Conservation (phyloP, 129 eudicot genomes). For the Artemisia tridentata region DNA sequence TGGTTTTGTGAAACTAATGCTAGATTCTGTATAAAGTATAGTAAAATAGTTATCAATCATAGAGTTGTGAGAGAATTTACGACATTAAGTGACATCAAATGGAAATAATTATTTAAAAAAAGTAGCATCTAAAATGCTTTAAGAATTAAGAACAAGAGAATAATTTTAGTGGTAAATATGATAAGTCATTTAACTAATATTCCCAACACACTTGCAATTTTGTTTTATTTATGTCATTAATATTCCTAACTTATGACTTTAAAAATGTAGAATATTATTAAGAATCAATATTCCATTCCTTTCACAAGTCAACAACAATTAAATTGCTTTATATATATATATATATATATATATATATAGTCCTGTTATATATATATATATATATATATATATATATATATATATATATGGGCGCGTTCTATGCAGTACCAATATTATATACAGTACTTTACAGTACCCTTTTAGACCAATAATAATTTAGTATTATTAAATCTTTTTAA, state of each 20-base stretch:
- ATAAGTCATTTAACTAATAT: constrained; percentile 35
- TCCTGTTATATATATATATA: too few species aligned
- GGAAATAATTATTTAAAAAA: constrained; percentile 14
- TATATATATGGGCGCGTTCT: too few species aligned
- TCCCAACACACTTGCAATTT: constrained; percentile 33
- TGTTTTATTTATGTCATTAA: neutral
- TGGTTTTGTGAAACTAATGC: neutral
- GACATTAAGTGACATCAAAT: constrained; percentile 24
- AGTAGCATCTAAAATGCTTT: constrained; percentile 28
- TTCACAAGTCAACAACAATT: constrained; percentile 16
- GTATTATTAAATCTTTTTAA: too few species aligned
- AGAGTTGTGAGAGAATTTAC: constrained; percentile 16
- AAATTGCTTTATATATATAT: neutral
- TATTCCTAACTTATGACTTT: constrained; percentile 7
- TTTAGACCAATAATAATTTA: too few species aligned
- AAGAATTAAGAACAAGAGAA: constrained; percentile 34
- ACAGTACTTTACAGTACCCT: too few species aligned
- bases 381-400: too few species aligned
- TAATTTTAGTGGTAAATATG: constrained; percentile 33
- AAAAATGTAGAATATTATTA: neutral
- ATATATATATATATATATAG: too few species aligned
- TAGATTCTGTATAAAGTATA: constrained; percentile 12
- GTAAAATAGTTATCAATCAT: constrained; percentile 12
- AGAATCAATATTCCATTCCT: constrained; percentile 2
- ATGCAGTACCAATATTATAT: too few species aligned